A percentile compares a stretch with the other conserved stretches of the same genome.
Evolutionary conservation across 139 green algal genomes (phyloP).

Genomic region (Haematococcus sp.): DNA sequence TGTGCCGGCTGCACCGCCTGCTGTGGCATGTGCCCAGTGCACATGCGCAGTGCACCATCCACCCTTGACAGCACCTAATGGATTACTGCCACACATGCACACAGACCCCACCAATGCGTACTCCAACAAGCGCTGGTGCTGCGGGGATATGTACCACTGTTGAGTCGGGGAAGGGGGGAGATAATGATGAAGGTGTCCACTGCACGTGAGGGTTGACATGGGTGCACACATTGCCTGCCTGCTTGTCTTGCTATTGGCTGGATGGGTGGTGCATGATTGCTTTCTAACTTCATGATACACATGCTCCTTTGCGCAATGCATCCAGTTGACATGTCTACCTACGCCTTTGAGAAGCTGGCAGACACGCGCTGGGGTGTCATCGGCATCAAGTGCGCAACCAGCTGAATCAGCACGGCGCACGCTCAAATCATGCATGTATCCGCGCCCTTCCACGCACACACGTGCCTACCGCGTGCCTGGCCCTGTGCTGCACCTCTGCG

Average conservation of each 20-base stretch:
- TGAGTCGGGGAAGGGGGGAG: too few species aligned
- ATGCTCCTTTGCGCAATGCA: too few species aligned
- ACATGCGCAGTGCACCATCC: background rate
- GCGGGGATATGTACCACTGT: constrained; percentile 38
- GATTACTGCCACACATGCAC: background rate
- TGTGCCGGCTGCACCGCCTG: background rate
- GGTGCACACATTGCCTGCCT: too few species aligned
- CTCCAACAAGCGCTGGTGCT: constrained; percentile 41
- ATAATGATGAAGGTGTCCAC: too few species aligned
- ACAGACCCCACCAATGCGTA: constrained; percentile 23
- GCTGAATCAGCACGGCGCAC: too few species aligned
- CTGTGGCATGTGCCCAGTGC: background rate
- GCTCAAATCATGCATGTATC: too few species aligned
- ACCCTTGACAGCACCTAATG: background rate
- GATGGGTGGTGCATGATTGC: too few species aligned
- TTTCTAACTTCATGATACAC: too few species aligned
- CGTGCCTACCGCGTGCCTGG: too few species aligned
- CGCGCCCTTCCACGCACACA: too few species aligned
- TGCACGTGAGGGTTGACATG: background rate
- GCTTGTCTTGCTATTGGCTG: too few species aligned
- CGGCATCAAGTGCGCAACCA: constrained; percentile 2
- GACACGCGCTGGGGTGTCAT: constrained; percentile 46
- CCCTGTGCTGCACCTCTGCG: too few species aligned
- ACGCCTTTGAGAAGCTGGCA: constrained; percentile 38
- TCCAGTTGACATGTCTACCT: constrained; percentile 3